Percentiles rank a stretch among this genome's conserved stretches.
These are phyloP conservation scores for Davidsoniella eucalypti DNA, from an alignment of 2,329 filamentous ascomycete species.

Conservation along the genomic window DNA sequence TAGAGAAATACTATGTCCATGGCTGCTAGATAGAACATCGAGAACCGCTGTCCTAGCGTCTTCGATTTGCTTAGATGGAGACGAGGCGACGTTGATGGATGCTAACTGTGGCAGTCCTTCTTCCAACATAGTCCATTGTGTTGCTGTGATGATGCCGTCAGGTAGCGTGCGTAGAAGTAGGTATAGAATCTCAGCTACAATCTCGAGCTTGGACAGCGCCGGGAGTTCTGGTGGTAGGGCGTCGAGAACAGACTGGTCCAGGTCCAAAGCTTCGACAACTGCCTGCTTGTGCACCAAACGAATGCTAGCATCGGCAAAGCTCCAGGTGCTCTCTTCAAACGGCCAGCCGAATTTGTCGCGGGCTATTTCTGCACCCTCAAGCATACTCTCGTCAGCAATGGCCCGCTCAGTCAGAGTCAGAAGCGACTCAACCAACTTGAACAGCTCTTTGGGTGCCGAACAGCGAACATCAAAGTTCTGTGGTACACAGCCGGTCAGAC, in stretches of 20 bases:
- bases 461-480: conserved; percentile 46
- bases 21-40: conserved; percentile 54
- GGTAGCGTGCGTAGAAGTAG: conserved; percentile 58
- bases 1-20: conserved; percentile 76
- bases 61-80: conserved; percentile 18
- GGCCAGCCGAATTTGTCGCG: conserved; percentile 41
- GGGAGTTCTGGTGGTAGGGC: conserved; percentile 47
- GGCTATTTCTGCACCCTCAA: conserved; percentile 36
- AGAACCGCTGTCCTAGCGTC: conserved; percentile 41
- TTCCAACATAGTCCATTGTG: conserved; percentile 52
- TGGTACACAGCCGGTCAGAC: conserved; percentile 32
- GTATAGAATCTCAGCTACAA: conserved; percentile 53
- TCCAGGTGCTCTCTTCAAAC: conserved; percentile 30
- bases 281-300: conserved; percentile 18
- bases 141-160: conserved; percentile 60
- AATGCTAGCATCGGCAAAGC: conserved; percentile 6
- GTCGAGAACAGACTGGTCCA: conserved; percentile 42
- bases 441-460: conserved; percentile 77
- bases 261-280: conserved; percentile 55
- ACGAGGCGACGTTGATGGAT: conserved; percentile 8
- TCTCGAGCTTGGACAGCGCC: conserved; percentile 54
- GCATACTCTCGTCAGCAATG: conserved; percentile 45
- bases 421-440: conserved; percentile 71
- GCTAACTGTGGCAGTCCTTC: conserved; percentile 31
- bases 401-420: conserved; percentile 39